Percentiles rank a stretch among this genome's conserved stretches.
Evolutionary conservation across 2,329 filamentous ascomycete species (phyloP).

Genomic region (Fusarium sarcochroum): DNA sequence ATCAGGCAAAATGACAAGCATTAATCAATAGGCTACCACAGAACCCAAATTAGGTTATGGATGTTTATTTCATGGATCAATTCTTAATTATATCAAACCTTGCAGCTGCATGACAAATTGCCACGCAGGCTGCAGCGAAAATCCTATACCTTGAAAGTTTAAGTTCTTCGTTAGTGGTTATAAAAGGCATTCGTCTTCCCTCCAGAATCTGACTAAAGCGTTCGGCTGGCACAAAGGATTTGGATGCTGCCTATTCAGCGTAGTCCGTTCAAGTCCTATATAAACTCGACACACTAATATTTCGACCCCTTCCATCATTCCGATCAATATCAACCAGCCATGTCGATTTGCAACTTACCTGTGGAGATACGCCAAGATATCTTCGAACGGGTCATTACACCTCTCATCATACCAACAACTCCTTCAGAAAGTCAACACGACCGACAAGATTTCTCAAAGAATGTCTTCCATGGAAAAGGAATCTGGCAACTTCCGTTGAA

Average conservation of each 20-base stretch:
- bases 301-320: background rate
- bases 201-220: background rate
- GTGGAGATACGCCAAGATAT: conserved; percentile 15
- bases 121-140: no score
- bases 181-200: background rate
- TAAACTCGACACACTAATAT: background rate
- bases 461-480: background rate
- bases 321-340: background rate
- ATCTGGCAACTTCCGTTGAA: background rate
- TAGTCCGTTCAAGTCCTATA: background rate
- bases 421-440: conserved; percentile 13
- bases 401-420: background rate
- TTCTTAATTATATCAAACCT: no score
- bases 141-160: no score
- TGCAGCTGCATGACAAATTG: no score
- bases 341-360: background rate
- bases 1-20: no score
- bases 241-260: background rate
- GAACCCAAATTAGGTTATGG: no score
- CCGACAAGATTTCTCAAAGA: background rate
- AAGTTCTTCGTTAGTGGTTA: background rate
- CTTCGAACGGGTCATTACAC: conserved; percentile 3
- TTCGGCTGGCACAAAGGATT: background rate
- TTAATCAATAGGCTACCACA: no score
- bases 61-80: no score